A percentile compares a stretch with the other conserved stretches of the same genome.
Conservation (phyloP, 2,329 filamentous ascomycete species). For the Didymella glomerata region DNA sequence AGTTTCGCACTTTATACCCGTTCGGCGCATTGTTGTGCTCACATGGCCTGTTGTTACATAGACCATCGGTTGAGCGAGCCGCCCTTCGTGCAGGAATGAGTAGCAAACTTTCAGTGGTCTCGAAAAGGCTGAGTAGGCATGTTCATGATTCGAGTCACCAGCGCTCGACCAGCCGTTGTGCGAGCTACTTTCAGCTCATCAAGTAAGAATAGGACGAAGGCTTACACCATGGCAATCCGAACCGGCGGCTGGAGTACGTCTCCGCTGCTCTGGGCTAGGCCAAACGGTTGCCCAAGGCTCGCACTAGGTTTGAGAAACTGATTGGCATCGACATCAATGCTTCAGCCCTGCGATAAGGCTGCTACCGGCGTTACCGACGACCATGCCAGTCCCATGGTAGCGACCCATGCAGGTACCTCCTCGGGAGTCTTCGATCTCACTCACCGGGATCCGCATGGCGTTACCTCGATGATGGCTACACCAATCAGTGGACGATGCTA, state of each 20-base stretch:
- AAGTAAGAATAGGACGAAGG: background rate
- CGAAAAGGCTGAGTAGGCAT: background rate
- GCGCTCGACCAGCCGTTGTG: background rate
- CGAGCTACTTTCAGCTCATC: background rate
- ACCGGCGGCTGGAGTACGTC: constrained; percentile 9
- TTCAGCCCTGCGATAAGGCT: constrained; percentile 24
- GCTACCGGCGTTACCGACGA: constrained; percentile 22
- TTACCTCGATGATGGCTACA: constrained; percentile 11
- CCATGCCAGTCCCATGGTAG: constrained; percentile 37
- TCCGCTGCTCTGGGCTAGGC: constrained; percentile 1
- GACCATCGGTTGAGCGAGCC: background rate
- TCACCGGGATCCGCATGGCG: constrained; percentile 30
- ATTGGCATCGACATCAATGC: constrained; percentile 4
- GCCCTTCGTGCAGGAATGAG: background rate
- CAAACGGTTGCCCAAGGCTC: constrained; percentile 17
- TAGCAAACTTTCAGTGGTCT: background rate
- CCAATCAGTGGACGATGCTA: constrained; percentile 19
- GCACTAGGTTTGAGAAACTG: constrained; percentile 3
- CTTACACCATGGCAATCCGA: background rate
- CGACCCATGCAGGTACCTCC: constrained; percentile 40
- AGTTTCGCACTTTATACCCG: constrained; percentile 1
- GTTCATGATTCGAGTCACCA: background rate
- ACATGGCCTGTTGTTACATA: constrained; percentile 7
- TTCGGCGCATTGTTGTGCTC: constrained; percentile 10
- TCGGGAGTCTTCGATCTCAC: constrained; percentile 20